Percentiles rank a stretch among this genome's conserved stretches.
These are phyloP conservation scores for Blastocystis sp. DNA, from an alignment of 352 stramenopile species.

Conservation along the genomic window DNA sequence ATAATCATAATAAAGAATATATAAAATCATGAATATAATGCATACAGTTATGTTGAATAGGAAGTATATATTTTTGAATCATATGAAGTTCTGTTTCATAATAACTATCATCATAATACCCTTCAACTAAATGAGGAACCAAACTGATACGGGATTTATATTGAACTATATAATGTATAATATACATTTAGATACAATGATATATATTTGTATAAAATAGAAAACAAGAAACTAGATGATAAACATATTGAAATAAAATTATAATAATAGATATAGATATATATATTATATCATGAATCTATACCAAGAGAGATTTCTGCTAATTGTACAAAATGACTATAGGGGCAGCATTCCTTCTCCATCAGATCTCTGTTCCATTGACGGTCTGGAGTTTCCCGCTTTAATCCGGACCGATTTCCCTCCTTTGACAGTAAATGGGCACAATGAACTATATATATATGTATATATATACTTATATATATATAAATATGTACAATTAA, in stretches of 20 bases:
- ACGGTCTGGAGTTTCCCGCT: slow-evolving; percentile 19
- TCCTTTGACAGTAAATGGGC: slow-evolving; percentile 28
- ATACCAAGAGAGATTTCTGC: too few relatives aligned
- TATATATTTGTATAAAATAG: too few relatives aligned
- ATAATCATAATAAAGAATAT: too few relatives aligned
- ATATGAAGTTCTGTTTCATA: slow-evolving; percentile 30
- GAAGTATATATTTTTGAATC: too few relatives aligned
- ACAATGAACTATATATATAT: slow-evolving; percentile 16
- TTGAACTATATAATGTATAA: background rate
- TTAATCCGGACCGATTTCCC: slow-evolving; percentile 22
- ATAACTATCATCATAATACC: slow-evolving; percentile 33
- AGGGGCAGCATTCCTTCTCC: slow-evolving; percentile 18
- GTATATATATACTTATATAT: too few relatives aligned
- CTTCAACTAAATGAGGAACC: slow-evolving; percentile 14
- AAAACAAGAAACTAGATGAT: too few relatives aligned
- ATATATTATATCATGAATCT: too few relatives aligned
- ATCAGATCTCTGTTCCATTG: slow-evolving; percentile 9
- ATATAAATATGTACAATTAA: too few relatives aligned
- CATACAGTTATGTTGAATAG: too few relatives aligned
- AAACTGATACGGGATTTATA: background rate
- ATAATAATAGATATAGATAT: too few relatives aligned
- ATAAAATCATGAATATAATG: too few relatives aligned
- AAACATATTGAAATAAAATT: too few relatives aligned
- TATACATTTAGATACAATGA: background rate
- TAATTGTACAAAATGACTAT: slow-evolving; percentile 14